Percentiles rank a stretch among this genome's conserved stretches.
Conservation (phyloP, 2,329 filamentous ascomycete genomes). For the Colletotrichum chrysophilum region DNA sequence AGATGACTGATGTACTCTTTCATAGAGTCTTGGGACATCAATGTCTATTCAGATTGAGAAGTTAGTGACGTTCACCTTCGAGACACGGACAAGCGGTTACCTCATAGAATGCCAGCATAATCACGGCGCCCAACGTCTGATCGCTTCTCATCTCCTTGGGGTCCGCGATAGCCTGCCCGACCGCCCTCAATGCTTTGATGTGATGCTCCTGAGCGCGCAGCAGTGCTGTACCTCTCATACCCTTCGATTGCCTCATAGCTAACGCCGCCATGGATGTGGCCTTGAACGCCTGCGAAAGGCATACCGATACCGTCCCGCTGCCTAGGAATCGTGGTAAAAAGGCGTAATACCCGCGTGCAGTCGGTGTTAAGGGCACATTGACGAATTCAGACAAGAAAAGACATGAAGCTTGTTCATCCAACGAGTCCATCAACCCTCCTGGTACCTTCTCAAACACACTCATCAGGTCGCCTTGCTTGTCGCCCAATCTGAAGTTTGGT, state of each 20-base stretch:
- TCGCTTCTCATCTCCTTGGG: slow-evolving; percentile 14
- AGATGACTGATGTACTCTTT: slow-evolving; percentile 26
- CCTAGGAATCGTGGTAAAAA: slow-evolving; percentile 18
- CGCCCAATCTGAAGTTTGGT: not conserved
- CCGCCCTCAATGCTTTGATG: slow-evolving; percentile 12
- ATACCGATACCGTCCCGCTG: slow-evolving; percentile 7
- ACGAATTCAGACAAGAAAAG: slow-evolving; percentile 21
- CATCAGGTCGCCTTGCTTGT: slow-evolving; percentile 4
- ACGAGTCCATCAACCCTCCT: not conserved
- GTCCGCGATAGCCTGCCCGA: slow-evolving; percentile 14
- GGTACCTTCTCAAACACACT: slow-evolving; percentile 9
- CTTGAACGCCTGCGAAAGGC: slow-evolving; percentile 15
- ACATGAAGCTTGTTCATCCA: slow-evolving; percentile 21
- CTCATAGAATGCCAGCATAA: slow-evolving; percentile 24
- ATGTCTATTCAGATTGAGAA: not conserved
- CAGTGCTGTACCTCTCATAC: not conserved
- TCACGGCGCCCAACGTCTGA: slow-evolving; percentile 18
- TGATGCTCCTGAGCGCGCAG: slow-evolving; percentile 19
- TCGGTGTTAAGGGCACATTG: slow-evolving; percentile 9
- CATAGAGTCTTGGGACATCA: slow-evolving; percentile 23
- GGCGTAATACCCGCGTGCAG: slow-evolving; percentile 11
- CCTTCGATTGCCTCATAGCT: slow-evolving; percentile 12
- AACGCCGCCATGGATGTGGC: slow-evolving; percentile 20
- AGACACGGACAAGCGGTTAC: not conserved
- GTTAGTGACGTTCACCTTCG: rapidly evolving